Base-by-base conservation (phyloP, 441 rosid species). In the Viola pubescens region DNA sequence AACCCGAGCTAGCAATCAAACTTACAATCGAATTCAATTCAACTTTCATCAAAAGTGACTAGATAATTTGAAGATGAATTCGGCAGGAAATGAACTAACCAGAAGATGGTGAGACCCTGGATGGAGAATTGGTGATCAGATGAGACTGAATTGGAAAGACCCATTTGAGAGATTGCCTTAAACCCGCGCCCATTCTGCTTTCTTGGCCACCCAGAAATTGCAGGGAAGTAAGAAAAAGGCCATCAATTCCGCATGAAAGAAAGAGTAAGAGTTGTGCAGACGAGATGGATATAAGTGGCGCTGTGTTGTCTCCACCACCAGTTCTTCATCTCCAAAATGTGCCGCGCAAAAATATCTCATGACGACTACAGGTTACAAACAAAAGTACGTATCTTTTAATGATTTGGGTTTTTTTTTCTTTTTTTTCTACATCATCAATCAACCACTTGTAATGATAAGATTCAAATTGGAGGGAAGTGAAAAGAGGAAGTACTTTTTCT, bases 251-350 rank as follows among this genome's bases (percentile, higher is more conserved):
- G 51, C 50, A 38, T 11, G 37, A 55, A 39, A 44, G 44, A 7
- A 37, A 16, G 43, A 11, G 42, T 13, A 48, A 14, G 6, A 19
- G 34, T 60, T n/a, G 43, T 10, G 42, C 47, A 37, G 48, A 39
- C 9, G 6, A 38, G 43, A 14, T 52, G 53, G 12, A 48, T 63
- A 44, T 16, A n/a, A 39, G 5, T 45, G 5, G 49, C 11, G 59
- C 49, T 70, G 60, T 62, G 56, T 10, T 59, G 57, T 77, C 72
- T 72, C 80, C 76, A 74, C 89, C 89, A 81, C 84, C 70, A 58
- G 74, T 81, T 79, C 78, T 75, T 77, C 78, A 79, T 77, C 86
- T 72, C 56, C 59, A 69, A 58, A 44, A 13, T 56, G 60, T 42
- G 64, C 56, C 48, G 0, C 38, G 2, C 14, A 52, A 46, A 26